These are phyloP conservation scores for Stagonosporopsis rhizophila DNA, from an alignment of 2,329 filamentous ascomycete species.

Conservation along the genomic window DNA sequence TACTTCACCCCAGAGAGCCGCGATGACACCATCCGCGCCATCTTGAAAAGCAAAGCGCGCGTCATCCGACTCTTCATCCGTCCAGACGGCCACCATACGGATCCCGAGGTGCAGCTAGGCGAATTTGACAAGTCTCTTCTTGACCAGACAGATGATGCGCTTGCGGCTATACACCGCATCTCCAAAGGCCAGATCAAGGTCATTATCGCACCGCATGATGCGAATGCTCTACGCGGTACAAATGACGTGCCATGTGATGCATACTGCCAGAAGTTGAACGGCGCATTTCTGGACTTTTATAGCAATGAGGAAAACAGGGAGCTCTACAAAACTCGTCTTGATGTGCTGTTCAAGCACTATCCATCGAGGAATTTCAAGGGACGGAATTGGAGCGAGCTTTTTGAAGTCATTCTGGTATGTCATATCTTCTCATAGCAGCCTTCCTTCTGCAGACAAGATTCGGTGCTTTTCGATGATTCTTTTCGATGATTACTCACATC, in stretches of 20 bases:
- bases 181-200: slow-evolving; percentile 47
- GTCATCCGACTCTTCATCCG: slow-evolving; percentile 46
- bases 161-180: slow-evolving; percentile 45
- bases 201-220: slow-evolving; percentile 46
- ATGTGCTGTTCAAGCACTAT: slow-evolving; percentile 47
- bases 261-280: slow-evolving; percentile 42
- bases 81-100: slow-evolving; percentile 36
- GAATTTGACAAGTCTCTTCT: slow-evolving; percentile 42
- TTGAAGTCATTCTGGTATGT: slow-evolving; percentile 43
- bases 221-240: slow-evolving; percentile 40
- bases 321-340: slow-evolving; percentile 42
- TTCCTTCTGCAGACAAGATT: neutral
- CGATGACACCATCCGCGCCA: slow-evolving; percentile 38
- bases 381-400: slow-evolving; percentile 39
- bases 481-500: slow-evolving; percentile 9
- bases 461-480: too few species aligned
- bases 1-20: slow-evolving; percentile 38
- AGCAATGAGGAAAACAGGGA: slow-evolving; percentile 37
- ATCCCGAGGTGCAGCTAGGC: slow-evolving; percentile 42
- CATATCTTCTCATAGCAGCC: neutral
- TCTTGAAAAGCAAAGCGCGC: slow-evolving; percentile 40
- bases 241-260: slow-evolving; percentile 45
- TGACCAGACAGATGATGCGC: slow-evolving; percentile 45
- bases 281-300: slow-evolving; percentile 47
- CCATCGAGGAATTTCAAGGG: slow-evolving; percentile 44